phyloP scores from a whole-genome alignment of 805 yeast genomes.

The Ogataea nonfermentans region DNA sequence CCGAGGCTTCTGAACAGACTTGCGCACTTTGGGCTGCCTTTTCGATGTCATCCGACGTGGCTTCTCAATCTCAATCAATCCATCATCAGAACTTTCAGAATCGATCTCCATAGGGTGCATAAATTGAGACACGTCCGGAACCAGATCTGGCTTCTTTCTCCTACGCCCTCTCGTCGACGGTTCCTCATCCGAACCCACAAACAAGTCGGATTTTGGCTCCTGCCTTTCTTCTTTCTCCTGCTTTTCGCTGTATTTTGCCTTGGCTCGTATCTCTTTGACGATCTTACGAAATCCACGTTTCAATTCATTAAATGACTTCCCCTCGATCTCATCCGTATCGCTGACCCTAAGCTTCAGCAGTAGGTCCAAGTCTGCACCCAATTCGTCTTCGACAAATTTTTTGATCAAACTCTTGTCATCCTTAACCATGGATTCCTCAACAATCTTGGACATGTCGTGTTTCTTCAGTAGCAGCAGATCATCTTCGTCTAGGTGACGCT shows the following conservation, averaged over 20 bases:
- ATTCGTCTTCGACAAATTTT: conserved; percentile 57
- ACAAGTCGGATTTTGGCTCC: conserved; percentile 1
- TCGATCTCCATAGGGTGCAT: conserved; percentile 7
- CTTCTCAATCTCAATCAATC: conserved; percentile 12
- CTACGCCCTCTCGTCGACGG: conserved; percentile 7
- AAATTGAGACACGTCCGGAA: conserved; percentile 6
- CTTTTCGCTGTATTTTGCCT: conserved; percentile 3
- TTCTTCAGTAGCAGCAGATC: conserved; percentile 72
- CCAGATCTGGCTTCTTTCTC: conserved; percentile 1
- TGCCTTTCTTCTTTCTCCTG: neutral
- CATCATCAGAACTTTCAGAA: conserved; percentile 13
- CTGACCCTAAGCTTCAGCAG: conserved; percentile 38
- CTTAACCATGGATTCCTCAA: conserved; percentile 70
- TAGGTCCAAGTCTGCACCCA: conserved; percentile 49
- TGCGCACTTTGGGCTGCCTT: conserved; percentile 1
- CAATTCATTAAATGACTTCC: conserved; percentile 21
- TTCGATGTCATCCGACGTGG: conserved; percentile 5
- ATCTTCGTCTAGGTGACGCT: conserved; percentile 58
- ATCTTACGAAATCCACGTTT: conserved; percentile 30
- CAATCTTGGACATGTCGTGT: conserved; percentile 68
- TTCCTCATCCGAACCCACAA: conserved; percentile 8
- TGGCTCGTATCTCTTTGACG: conserved; percentile 28
- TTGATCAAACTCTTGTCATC: conserved; percentile 76
- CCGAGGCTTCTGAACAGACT: conserved; percentile 6
- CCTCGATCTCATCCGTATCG: conserved; percentile 9